Base-by-base conservation (phyloP, 1,284 basidiomycete species). In the Rhodofomes roseus region DNA sequence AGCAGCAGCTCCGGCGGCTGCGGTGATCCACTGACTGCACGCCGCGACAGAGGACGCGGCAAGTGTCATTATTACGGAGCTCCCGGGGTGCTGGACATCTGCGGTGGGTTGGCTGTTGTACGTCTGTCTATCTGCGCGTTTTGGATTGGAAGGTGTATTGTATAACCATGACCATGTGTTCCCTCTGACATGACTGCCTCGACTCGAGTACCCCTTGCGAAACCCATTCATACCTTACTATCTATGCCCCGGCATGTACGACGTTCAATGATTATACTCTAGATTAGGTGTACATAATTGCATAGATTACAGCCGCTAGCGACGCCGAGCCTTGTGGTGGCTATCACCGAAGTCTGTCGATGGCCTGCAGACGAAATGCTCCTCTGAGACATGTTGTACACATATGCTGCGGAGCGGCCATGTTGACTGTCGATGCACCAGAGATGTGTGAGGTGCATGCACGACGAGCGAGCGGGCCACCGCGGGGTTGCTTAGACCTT, bases 1-100 rank as follows among this genome's bases (percentile, higher is more conserved):
- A 71, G 63, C 58, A 64, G 23, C 66, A 70, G 60, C 62, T 73
- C 60, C 64, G 72, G 9, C 60, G 59, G 20, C 64, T 73, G 34
- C 50, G 56, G 23, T 58, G 51, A 58, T 8, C 29, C 23, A 23
- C 25, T 9, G 16, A 2, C 41, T 11, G 3, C 29, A 14, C 18
- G 31, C n/a, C 50, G 43, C 20, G 14, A n/a, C n/a, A n/a, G n/a
- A n/a, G n/a, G 18, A 18, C 43, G 8, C 43, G 43, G 9, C 11
- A 7, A 23, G 4, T 44, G 20, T 44, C 7, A 8, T 23, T 27
- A 22, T 7, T 9, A 44, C 9, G 20, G 43, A 11, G 31, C 34
- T 23, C 50, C 14, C 22, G 50, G 20, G 31, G 34, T 51, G 50
- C 50, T 51, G 50, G 50, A 7, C 50, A 51, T 31, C 46, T 44